Conservation (phyloP, 2,329 filamentous ascomycete genomes). For the Xylariomycetidae sp. region DNA sequence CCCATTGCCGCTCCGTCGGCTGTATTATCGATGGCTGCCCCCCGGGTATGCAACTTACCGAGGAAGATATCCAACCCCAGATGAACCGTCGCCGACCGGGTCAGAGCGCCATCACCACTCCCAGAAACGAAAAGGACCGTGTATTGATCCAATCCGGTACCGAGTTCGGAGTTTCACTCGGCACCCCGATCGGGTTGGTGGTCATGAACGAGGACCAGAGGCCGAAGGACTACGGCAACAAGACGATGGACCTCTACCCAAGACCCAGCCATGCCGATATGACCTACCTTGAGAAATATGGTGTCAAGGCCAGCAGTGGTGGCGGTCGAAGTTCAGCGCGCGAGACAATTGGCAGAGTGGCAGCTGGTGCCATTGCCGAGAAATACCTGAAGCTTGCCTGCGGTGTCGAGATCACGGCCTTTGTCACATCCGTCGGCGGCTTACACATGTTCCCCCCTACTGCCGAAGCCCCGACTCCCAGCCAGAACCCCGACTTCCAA, state of each 20-base stretch:
- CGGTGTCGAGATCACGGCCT: slow-evolving; percentile 87
- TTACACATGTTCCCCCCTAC: slow-evolving; percentile 74
- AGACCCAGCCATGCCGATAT: slow-evolving; percentile 92
- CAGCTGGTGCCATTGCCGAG: slow-evolving; percentile 87
- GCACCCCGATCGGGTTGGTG: slow-evolving; percentile 82
- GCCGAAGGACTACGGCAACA: slow-evolving; percentile 83
- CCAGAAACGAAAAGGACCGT: slow-evolving; percentile 84
- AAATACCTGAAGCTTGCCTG: slow-evolving; percentile 81
- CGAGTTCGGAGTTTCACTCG: slow-evolving; percentile 83
- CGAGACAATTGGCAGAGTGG: slow-evolving; percentile 91
- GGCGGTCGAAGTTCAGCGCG: slow-evolving; percentile 88
- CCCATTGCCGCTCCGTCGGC: slow-evolving; percentile 87
- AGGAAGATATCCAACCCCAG: slow-evolving; percentile 88
- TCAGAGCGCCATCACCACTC: slow-evolving; percentile 66
- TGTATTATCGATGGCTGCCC: slow-evolving; percentile 93
- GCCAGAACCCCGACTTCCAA: slow-evolving; percentile 76
- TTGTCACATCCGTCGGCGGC: slow-evolving; percentile 78
- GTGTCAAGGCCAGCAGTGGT: slow-evolving; percentile 84
- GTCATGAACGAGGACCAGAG: slow-evolving; percentile 92
- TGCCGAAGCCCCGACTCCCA: slow-evolving; percentile 60
- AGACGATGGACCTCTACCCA: slow-evolving; percentile 88
- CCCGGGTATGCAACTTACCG: slow-evolving; percentile 79
- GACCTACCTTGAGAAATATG: slow-evolving; percentile 97
- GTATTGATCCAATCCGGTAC: slow-evolving; percentile 92
- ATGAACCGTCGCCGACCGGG: slow-evolving; percentile 60